Base-by-base conservation (phyloP, 176 grass and related monocot genomes). In the Oryza australiensis region DNA sequence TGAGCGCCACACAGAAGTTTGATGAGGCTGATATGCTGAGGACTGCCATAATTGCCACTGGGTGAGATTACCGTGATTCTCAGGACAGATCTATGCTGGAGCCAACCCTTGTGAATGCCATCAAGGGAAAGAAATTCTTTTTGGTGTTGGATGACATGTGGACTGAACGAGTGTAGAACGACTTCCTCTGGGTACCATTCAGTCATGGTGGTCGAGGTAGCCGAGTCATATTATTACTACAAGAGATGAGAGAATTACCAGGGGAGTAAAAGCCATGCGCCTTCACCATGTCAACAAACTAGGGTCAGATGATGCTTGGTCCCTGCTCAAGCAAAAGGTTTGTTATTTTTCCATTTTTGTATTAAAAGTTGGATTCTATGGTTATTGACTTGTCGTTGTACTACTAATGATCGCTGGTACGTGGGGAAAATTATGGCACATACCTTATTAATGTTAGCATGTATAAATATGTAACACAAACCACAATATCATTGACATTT, bases 81-180 rank as follows among this genome's bases (percentile, higher is more conserved):
- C 16, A 53, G 0, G 16, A 53, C 1, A 53, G 49, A 53, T 53
- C 49, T 53, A 7, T 20, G 16, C 16, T 53, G 7, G 45, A 26
- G 26, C 42, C 29, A n/a, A 9, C 3, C 5, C 60, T 87, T 14
- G 29, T 7, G 0, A 1, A 7, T 26, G 10, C 12, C 6, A 3
- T 87, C 9, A 5, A 0, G 2, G 24, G 26, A 0, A 80, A 76
- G 70, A 87, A 82, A 34, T 7, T 77, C 10, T 77, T 87, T 22
- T 33, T 87, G 12, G 85, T 88, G 60, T 2, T 88, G 57, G 86
- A 88, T 83, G 86, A 88, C n/a, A n/a, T 88, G 1, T 88, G 86
- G 86, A 77, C 24, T 41, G 23, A 76, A 11, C 3, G 45, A 32
- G 85, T 42, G 37, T 87, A 79, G 79, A 15, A 77, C 5, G 22